These are phyloP conservation scores for Kandelia obovata DNA, from an alignment of 345 rosid species.

Conservation along the genomic window DNA sequence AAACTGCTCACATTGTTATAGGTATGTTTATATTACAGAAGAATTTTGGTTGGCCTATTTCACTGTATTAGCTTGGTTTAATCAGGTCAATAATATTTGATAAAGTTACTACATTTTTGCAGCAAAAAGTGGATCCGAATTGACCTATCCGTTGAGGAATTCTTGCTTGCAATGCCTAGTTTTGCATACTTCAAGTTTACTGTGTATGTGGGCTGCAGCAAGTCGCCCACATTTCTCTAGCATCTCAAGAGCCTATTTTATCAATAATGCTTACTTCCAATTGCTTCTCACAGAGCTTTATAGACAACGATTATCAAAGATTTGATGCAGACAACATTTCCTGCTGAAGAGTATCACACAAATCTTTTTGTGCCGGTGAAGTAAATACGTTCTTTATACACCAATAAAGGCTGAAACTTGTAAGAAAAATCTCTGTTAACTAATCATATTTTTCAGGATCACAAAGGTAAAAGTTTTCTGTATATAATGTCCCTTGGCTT, in stretches of 20 bases:
- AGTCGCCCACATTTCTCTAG: not conserved
- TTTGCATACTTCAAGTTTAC: not conserved
- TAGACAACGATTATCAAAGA: not conserved
- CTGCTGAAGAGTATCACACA: not conserved
- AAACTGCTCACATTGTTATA: too few species aligned
- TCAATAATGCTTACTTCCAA: not conserved
- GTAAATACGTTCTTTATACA: not conserved
- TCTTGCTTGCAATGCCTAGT: not conserved
- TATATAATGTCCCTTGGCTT: not conserved
- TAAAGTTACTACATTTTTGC: too few species aligned
- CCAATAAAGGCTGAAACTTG: slow-evolving; percentile 3
- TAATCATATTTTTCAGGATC: slow-evolving; percentile 7
- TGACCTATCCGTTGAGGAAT: not conserved
- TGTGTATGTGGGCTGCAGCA: not conserved
- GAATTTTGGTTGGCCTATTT: too few species aligned
- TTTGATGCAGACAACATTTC: not conserved
- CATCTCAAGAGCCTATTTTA: not conserved
- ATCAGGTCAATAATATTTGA: too few species aligned
- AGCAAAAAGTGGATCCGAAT: too few species aligned
- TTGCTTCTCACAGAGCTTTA: not conserved
- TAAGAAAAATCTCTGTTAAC: slow-evolving; percentile 14
- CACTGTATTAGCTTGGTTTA: too few species aligned
- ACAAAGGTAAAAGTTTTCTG: not conserved
- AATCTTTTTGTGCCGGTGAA: not conserved
- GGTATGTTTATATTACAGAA: too few species aligned